These are phyloP conservation scores for Durotheca rogersii DNA, from an alignment of 495 filamentous ascomycete species.

Conservation along the genomic window DNA sequence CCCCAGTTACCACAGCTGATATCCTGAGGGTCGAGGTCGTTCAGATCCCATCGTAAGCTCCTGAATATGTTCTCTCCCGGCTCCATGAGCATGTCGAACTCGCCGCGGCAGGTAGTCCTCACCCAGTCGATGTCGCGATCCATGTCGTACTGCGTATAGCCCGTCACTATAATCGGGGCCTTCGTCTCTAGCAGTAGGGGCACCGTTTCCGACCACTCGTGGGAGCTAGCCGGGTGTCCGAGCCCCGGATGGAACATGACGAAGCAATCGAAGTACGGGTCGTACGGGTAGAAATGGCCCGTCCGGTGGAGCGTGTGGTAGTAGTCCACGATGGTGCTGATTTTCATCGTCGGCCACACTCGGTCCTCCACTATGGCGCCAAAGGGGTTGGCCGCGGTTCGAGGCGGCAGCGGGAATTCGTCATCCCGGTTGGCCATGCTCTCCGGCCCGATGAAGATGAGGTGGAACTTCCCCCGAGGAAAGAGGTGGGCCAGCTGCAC, in stretches of 20 bases:
- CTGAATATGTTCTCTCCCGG: slow-evolving; percentile 93
- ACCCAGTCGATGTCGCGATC: slow-evolving; percentile 88
- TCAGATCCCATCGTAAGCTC: slow-evolving; percentile 95
- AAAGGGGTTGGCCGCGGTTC: slow-evolving; percentile 82
- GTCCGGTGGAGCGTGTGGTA: slow-evolving; percentile 95
- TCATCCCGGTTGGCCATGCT: slow-evolving; percentile 86
- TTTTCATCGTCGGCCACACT: slow-evolving; percentile 82
- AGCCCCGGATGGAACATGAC: slow-evolving; percentile 95
- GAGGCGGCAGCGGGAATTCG: slow-evolving; percentile 86
- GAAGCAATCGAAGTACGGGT: slow-evolving; percentile 97
- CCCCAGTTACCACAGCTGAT: slow-evolving; percentile 96
- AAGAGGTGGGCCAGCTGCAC: slow-evolving; percentile 88
- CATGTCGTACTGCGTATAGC: slow-evolving; percentile 95
- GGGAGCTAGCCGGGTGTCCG: slow-evolving; percentile 86
- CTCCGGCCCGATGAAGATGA: slow-evolving; percentile 95
- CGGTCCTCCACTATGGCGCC: slow-evolving; percentile 89
- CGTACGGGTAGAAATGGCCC: slow-evolving; percentile 84
- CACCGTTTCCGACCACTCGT: slow-evolving; percentile 90
- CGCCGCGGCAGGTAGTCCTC: slow-evolving; percentile 73
- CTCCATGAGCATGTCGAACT: slow-evolving; percentile 88
- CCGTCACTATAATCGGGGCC: slow-evolving; percentile 86
- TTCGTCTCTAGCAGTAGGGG: slow-evolving; percentile 92
- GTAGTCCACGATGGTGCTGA: slow-evolving; percentile 95
- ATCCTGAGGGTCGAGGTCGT: slow-evolving; percentile 92
- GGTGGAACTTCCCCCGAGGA: slow-evolving; percentile 73